Evolutionary conservation across 2,329 filamentous ascomycete species (phyloP), one percentile per base, ranked within the genome.

Genomic region (Rhynchosporium agropyri): DNA sequence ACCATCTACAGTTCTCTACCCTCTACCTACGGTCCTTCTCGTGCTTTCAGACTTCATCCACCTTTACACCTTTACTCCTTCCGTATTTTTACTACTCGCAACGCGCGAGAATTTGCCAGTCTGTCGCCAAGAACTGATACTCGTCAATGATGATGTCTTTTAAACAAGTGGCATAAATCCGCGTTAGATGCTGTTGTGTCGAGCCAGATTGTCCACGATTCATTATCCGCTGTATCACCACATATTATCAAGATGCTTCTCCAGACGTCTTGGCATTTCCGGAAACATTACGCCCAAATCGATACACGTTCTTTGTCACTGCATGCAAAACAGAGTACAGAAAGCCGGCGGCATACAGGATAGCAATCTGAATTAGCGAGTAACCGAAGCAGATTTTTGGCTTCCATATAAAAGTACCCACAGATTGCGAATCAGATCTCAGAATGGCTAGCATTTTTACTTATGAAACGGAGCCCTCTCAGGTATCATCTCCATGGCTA

Each of bases 381-480:
- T 13, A n/a, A 33, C 6, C 48, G 15, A 13, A 51, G 29, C 48
- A 13, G 15, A 5, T 12, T 31, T 40, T 33, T 33, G 9, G 20
- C 12, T 26, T n/a, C 20, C 15, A 38, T 12, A 1, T 5, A 7
- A 0, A 29, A 31, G 42, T 15, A 9, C 15, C 28, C 33, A 45
- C 20, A 8, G n/a, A 28, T 3, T 28, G 20, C 48, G 43, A n/a
- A 46, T 26, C 31, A 55, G n/a, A 6, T 43, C 29, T 59, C 49
- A 55, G 33, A 65, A 96, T 95, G 91, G 94, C 95, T 63, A 97
- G 94, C 12, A 91, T 99, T 69, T 99, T 99, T 75, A 97, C 94
- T 0, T 99, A 91, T 74, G 92, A 97, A 66, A 88, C 91, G 2
- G 89, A 97, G 68, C 91, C 92, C 51, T 91, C 91, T 1, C 83